Evolutionary conservation across 1,284 basidiomycete genomes (phyloP).

Genomic region (Trametes versicolor): DNA sequence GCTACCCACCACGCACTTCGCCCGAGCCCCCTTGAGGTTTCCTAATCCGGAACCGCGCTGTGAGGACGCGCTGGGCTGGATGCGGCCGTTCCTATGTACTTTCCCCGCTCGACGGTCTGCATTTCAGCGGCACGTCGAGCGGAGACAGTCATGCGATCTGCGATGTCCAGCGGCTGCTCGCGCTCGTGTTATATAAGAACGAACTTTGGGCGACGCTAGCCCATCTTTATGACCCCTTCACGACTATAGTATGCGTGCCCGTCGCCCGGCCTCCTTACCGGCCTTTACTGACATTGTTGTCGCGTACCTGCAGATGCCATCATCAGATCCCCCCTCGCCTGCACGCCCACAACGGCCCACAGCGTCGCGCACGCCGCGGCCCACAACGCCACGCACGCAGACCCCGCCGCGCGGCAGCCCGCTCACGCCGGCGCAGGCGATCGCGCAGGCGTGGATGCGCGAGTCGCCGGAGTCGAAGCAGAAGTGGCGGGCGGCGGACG

Average conservation of each 20-base stretch:
- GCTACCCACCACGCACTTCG: constrained; percentile 33
- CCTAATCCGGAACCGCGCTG: constrained; percentile 43
- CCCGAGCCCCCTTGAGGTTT: constrained; percentile 42
- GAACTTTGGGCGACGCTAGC: constrained; percentile 41
- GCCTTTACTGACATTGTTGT: constrained; percentile 24
- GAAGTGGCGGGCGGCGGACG: constrained; percentile 64
- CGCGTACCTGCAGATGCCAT: constrained; percentile 45
- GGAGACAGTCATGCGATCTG: constrained; percentile 41
- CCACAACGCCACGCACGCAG: constrained; percentile 32
- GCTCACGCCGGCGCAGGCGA: constrained; percentile 64
- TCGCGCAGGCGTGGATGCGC: constrained; percentile 71
- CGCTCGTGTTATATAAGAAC: constrained; percentile 45
- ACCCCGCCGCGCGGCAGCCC: constrained; percentile 34
- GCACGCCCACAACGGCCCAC: constrained; percentile 37
- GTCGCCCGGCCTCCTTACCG: constrained; percentile 24
- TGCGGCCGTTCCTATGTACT: constrained; percentile 47
- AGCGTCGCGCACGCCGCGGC: constrained; percentile 36
- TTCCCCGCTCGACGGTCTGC: constrained; percentile 39
- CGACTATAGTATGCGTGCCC: constrained; percentile 44
- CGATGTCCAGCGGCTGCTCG: constrained; percentile 40
- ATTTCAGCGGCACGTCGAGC: constrained; percentile 36
- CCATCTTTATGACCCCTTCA: constrained; percentile 45
- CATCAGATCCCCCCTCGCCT: constrained; percentile 46
- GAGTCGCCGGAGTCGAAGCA: constrained; percentile 66
- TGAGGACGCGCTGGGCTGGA: constrained; percentile 37